Percentiles rank a stretch among this genome's conserved stretches.
Conservation (phyloP, 225 moss, liverwort and hornwort species). For the Marchantia paleacea region DNA sequence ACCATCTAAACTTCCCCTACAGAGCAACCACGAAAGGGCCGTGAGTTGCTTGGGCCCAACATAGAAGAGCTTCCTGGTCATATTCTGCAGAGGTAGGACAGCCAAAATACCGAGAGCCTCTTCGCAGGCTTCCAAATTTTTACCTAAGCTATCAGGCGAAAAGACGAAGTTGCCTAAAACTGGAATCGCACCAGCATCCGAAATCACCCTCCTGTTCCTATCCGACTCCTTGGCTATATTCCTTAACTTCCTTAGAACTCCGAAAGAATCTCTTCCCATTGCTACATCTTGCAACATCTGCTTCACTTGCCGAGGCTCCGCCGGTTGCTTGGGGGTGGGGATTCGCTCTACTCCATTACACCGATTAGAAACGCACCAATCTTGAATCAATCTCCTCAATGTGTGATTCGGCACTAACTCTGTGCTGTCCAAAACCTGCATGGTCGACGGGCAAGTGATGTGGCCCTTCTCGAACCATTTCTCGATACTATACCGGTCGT, state of each 20-base stretch:
- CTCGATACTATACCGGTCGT: conserved; percentile 77
- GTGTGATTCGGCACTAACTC: conserved; percentile 85
- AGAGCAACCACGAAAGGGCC: conserved; percentile 52
- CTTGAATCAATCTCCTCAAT: conserved; percentile 68
- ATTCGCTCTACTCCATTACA: conserved; percentile 35
- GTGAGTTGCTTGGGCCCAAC: conserved; percentile 43
- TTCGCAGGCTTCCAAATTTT: conserved; percentile 52
- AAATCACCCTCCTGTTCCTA: conserved; percentile 44
- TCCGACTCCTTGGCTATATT: conserved; percentile 51
- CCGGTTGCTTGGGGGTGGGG: conserved; percentile 38
- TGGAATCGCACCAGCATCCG: conserved; percentile 62
- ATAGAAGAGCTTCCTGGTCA: conserved; percentile 49
- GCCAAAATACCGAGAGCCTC: conserved; percentile 74
- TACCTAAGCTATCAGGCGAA: conserved; percentile 44
- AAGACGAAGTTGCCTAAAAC: conserved; percentile 46
- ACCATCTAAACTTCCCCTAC: conserved; percentile 69
- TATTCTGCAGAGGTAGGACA: conserved; percentile 35
- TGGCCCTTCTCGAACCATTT: conserved; percentile 79
- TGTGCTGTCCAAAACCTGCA: conserved; percentile 55
- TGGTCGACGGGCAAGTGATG: conserved; percentile 77
- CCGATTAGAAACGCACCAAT: conserved; percentile 62
- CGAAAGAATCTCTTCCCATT: conserved; percentile 24
- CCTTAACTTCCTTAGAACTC: conserved; percentile 52
- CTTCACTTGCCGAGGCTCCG: conserved; percentile 37
- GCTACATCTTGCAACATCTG: conserved; percentile 51